Percentiles rank a stretch among this genome's conserved stretches.
Evolutionary conservation across 805 yeast genomes (phyloP).

Genomic region (Spathaspora sp.): DNA sequence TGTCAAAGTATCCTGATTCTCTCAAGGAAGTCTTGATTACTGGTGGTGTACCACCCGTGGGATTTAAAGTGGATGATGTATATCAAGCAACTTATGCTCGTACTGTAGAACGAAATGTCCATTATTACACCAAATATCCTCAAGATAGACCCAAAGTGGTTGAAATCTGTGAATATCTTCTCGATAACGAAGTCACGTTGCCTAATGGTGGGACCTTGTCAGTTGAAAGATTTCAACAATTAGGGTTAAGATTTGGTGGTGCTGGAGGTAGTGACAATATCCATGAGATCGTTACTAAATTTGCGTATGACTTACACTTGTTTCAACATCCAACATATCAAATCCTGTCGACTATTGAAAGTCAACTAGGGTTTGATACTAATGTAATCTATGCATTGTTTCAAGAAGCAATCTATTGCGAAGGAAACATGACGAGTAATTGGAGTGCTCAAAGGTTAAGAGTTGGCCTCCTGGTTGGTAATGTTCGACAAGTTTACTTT

Average conservation of each 20-base stretch:
- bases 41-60: constrained; percentile 59
- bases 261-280: constrained; percentile 47
- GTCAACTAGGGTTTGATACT: constrained; percentile 44
- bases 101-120: constrained; percentile 45
- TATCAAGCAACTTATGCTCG: constrained; percentile 45
- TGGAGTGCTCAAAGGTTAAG: constrained; percentile 51
- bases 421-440: constrained; percentile 31
- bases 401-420: constrained; percentile 58
- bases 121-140: constrained; percentile 48
- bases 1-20: constrained; percentile 41
- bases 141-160: constrained; percentile 39
- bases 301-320: constrained; percentile 34
- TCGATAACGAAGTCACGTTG: constrained; percentile 23
- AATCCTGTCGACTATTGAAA: constrained; percentile 30
- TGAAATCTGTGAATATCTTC: constrained; percentile 31
- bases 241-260: constrained; percentile 51
- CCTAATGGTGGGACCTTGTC: constrained; percentile 52
- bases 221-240: constrained; percentile 49
- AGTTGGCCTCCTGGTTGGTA: constrained; percentile 10
- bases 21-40: constrained; percentile 45
- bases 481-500: constrained; percentile 36
- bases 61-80: constrained; percentile 42
- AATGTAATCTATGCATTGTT: constrained; percentile 52
- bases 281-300: constrained; percentile 41
- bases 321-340: constrained; percentile 36